These are phyloP conservation scores for Phytophthora cajani DNA, from an alignment of 352 stramenopile species.

Conservation along the genomic window DNA sequence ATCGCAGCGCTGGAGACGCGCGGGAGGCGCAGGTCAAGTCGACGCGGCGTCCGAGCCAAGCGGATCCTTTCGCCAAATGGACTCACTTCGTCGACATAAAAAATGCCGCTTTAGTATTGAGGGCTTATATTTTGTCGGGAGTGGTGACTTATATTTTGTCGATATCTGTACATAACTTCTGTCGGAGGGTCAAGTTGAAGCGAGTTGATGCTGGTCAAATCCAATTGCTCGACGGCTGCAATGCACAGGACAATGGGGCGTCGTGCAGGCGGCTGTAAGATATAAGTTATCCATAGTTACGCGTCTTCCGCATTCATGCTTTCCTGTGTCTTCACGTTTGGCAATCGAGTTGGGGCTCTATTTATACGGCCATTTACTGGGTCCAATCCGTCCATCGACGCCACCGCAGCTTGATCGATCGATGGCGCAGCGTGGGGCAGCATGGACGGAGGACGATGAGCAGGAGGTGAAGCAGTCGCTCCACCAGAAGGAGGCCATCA, in stretches of 20 bases:
- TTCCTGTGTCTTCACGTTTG: not conserved
- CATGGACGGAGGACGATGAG: conserved; percentile 47
- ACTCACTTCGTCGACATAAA: no score
- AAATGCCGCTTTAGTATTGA: no score
- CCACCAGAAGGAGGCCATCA: conserved; percentile 79
- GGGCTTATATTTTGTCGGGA: not conserved
- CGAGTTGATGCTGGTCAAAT: not conserved
- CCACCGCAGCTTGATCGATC: not conserved
- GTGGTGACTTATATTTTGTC: not conserved
- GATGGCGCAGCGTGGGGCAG: conserved; percentile 32
- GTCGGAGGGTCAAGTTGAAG: not conserved
- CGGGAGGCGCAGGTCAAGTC: no score
- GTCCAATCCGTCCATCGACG: not conserved
- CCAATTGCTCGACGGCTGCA: not conserved
- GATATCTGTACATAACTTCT: no score
- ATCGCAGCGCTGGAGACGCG: not conserved
- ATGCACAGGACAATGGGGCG: not conserved
- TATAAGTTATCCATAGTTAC: no score
- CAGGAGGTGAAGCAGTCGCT: conserved; percentile 62
- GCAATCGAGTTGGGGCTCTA: not conserved
- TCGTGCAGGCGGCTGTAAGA: no score
- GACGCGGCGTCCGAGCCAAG: no score
- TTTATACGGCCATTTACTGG: not conserved
- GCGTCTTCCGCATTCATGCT: no score
- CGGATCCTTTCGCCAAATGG: not conserved